Conservation (phyloP, 2,329 filamentous ascomycete species). For the Trichoderma atrobrunneum region DNA sequence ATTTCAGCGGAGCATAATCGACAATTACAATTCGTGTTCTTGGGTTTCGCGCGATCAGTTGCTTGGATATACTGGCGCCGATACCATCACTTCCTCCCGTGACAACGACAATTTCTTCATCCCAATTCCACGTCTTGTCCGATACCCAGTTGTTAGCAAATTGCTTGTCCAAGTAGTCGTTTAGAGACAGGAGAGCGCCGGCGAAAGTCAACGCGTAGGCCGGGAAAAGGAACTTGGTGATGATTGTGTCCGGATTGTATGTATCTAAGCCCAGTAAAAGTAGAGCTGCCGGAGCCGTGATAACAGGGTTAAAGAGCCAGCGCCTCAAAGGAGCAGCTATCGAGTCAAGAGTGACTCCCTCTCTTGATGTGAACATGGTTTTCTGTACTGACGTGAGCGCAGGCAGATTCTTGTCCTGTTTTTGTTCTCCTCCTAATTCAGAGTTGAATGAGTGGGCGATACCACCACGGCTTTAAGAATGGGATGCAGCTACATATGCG, state of each 20-base stretch:
- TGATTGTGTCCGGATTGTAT: background rate
- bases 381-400: background rate
- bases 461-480: background rate
- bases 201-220: conserved; percentile 19
- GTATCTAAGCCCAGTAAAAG: conserved; percentile 11
- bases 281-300: conserved; percentile 22
- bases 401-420: background rate
- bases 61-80: conserved; percentile 33
- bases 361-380: conserved; percentile 24
- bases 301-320: conserved; percentile 24
- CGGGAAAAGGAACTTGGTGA: background rate
- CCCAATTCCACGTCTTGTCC: conserved; percentile 31
- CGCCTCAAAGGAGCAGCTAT: conserved; percentile 22
- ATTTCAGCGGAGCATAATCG: conserved; percentile 33
- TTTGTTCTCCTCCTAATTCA: background rate
- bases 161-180: conserved; percentile 26
- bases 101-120: conserved; percentile 39
- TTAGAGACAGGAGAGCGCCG: conserved; percentile 24
- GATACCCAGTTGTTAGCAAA: conserved; percentile 29
- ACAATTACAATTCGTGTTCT: conserved; percentile 33
- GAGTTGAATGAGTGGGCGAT: background rate
- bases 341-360: conserved; percentile 29
- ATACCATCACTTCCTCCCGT: conserved; percentile 42
- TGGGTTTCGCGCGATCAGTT: conserved; percentile 27
- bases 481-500: background rate